Evolutionary conservation across 345 rosid species (phyloP).

Genomic region (Crucihimalaya himalaica): DNA sequence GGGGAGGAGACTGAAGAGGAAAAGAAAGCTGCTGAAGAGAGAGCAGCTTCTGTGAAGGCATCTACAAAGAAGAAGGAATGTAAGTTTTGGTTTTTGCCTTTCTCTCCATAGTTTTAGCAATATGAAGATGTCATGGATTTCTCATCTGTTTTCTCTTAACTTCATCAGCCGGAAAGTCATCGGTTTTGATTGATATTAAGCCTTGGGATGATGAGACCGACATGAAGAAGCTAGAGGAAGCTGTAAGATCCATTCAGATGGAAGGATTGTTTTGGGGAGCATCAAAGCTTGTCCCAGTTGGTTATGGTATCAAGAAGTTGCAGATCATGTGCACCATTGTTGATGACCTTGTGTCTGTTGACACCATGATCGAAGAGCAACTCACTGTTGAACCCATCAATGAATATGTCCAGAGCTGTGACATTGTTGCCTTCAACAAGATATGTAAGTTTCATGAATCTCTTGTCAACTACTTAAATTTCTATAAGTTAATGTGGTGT

Average conservation of each 20-base stretch:
- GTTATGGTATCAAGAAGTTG: constrained; percentile 89
- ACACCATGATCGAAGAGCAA: constrained; percentile 61
- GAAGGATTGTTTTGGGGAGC: constrained; percentile 85
- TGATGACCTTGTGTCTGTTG: constrained; percentile 80
- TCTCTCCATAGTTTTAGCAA: not conserved
- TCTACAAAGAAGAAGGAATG: constrained; percentile 72
- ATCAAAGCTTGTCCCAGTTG: constrained; percentile 76
- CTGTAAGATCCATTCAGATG: constrained; percentile 64
- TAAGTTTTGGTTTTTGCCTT: not conserved
- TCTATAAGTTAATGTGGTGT: not conserved
- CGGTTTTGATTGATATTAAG: constrained; percentile 69
- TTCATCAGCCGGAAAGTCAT: constrained; percentile 72
- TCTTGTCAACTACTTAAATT: not conserved
- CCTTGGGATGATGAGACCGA: constrained; percentile 95
- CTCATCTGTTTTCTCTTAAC: not conserved
- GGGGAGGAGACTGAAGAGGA: constrained; percentile 93
- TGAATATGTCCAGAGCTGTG: constrained; percentile 78
- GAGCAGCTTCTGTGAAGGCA: constrained; percentile 68
- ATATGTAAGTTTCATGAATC: constrained; percentile 46
- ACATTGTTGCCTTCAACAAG: constrained; percentile 87
- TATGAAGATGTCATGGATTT: not conserved
- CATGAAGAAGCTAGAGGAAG: constrained; percentile 85
- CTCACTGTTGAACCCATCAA: constrained; percentile 68
- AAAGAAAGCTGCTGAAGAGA: constrained; percentile 82
- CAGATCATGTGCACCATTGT: constrained; percentile 78